A percentile compares a stretch with the other conserved stretches of the same genome.
Conservation (phyloP, 768 basidiomycete species). For the Calocybe indica region DNA sequence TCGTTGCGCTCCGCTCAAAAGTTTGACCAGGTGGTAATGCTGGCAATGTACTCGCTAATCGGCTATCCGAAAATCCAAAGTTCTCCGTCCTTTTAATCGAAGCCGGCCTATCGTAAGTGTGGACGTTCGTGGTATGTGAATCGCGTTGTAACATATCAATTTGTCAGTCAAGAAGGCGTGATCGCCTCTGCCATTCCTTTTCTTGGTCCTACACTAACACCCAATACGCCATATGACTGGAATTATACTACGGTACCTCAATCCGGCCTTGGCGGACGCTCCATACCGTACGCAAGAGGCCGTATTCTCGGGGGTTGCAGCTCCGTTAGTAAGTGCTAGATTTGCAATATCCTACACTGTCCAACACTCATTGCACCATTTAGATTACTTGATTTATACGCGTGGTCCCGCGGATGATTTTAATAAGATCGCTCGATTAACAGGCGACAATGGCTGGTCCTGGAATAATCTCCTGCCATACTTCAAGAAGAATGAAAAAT, state of each 20-base stretch:
- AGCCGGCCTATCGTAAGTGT: background rate
- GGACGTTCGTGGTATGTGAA: too few relatives aligned
- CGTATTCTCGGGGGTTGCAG: too few relatives aligned
- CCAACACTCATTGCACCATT: background rate
- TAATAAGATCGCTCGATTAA: constrained; percentile 7
- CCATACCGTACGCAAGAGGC: too few relatives aligned
- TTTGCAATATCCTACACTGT: too few relatives aligned
- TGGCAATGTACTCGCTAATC: background rate
- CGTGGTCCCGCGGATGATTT: constrained; percentile 11
- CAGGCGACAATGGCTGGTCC: constrained; percentile 18
- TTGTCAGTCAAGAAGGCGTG: constrained; percentile 14
- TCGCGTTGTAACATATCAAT: background rate
- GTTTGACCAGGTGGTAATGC: background rate
- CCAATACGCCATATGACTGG: constrained; percentile 19
- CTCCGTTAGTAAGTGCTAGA: too few relatives aligned
- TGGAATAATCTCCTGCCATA: constrained; percentile 22
- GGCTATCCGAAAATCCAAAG: background rate
- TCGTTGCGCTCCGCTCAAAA: background rate
- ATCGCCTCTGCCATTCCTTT: constrained; percentile 17
- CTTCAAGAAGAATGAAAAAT: constrained; percentile 23
- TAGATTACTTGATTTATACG: constrained; percentile 13
- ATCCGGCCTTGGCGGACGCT: too few relatives aligned
- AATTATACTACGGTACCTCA: constrained; percentile 20
- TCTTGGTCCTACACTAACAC: constrained; percentile 6
- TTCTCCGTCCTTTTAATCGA: background rate